Percentiles rank a stretch among this genome's conserved stretches.
phyloP scores from a whole-genome alignment of 352 stramenopile genomes.

The Blastocystis sp. region DNA sequence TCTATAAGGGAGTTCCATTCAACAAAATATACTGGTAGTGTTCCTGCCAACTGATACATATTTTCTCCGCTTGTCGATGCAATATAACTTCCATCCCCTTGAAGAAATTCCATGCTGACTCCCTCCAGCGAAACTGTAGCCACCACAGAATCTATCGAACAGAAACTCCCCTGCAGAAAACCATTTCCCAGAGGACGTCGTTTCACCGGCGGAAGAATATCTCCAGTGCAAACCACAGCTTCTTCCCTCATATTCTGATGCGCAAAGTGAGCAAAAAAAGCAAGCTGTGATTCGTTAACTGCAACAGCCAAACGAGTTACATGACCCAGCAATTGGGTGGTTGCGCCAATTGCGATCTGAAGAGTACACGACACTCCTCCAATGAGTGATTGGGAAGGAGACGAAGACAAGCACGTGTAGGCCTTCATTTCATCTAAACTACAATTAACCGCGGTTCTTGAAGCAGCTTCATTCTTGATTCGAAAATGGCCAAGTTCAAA shows the following conservation, averaged over 20 bases:
- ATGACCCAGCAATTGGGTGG: neutral
- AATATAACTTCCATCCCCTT: neutral
- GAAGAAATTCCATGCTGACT: neutral
- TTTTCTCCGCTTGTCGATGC: neutral
- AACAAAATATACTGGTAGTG: neutral
- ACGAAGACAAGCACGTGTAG: neutral
- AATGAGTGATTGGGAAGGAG: neutral
- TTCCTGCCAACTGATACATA: neutral
- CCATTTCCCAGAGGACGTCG: neutral
- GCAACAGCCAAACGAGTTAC: slow-evolving; percentile 24
- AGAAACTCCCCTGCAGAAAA: neutral
- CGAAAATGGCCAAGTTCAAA: neutral
- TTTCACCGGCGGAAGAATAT: neutral
- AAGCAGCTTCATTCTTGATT: neutral
- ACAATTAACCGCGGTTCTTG: neutral
- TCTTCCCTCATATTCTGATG: neutral
- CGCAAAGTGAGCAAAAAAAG: neutral
- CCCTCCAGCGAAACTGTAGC: neutral
- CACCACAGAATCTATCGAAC: neutral
- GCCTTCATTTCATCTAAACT: neutral
- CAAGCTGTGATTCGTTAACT: slow-evolving; percentile 10
- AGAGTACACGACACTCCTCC: neutral
- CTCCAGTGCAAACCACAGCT: neutral
- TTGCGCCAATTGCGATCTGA: neutral
- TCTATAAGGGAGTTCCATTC: neutral